These are phyloP conservation scores for Erodium maritimum DNA, from an alignment of 345 rosid species.

Conservation along the genomic window DNA sequence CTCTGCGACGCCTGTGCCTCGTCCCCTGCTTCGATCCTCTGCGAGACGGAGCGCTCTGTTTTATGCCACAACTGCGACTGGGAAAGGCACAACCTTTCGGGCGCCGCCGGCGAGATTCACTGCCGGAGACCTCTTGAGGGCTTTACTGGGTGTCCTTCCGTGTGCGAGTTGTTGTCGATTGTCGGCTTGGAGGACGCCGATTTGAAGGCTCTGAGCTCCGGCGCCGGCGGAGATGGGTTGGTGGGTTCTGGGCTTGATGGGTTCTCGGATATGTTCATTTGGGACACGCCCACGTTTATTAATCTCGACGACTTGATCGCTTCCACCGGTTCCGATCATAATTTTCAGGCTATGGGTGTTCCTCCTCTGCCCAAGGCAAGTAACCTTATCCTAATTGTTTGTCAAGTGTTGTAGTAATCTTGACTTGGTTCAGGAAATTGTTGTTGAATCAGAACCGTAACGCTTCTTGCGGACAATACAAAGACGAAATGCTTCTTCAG, in stretches of 20 bases:
- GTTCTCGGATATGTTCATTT: constrained; percentile 31
- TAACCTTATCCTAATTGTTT: background rate
- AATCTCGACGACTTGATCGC: constrained; percentile 55
- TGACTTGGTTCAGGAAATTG: constrained; percentile 16
- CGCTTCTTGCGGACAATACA: constrained; percentile 63
- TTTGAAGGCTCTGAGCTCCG: constrained; percentile 17
- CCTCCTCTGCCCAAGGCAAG: constrained; percentile 72
- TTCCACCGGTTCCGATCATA: constrained; percentile 29
- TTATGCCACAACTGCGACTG: constrained; percentile 89
- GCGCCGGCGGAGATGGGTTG: constrained; percentile 12
- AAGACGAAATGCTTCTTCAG: constrained; percentile 62
- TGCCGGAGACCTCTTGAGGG: constrained; percentile 71
- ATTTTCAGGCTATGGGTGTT: constrained; percentile 45
- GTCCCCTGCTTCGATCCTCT: constrained; percentile 66
- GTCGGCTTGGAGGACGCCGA: constrained; percentile 48
- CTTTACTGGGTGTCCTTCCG: constrained; percentile 58
- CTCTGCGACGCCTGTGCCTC: constrained; percentile 68
- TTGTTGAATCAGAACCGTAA: constrained; percentile 56
- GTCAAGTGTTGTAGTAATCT: no score
- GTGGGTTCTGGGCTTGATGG: constrained; percentile 20
- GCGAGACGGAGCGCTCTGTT: constrained; percentile 59
- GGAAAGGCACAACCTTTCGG: constrained; percentile 41
- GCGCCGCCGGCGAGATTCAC: constrained; percentile 23
- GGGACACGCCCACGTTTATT: constrained; percentile 41
- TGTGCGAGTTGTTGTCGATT: constrained; percentile 32